Base-by-base conservation (phyloP, 164 flowering plant species). In the grape (Vitis vinifera) region DNA sequence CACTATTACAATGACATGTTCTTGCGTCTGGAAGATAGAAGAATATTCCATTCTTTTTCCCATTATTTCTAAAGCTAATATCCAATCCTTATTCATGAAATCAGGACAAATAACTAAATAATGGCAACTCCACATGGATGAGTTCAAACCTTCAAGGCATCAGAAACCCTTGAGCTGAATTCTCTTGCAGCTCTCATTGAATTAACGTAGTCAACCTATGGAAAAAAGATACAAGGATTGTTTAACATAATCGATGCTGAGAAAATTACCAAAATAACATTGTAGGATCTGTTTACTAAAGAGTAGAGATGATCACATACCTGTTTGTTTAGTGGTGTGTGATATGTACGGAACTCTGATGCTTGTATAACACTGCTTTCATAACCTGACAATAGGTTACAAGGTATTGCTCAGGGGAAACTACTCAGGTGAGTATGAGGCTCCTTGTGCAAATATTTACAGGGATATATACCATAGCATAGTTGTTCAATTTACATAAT, bases 281-380 rank as follows among this genome's bases (percentile, higher is more conserved):
- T 17, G 1, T 55, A 67, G 63, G 4, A 55, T 55, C 19, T 47
- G 8, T 19, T 13, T 6, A 3, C 47, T 16, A 55, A 61, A 66
- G 44, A 37, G 44, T 37, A 37, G 7, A 37, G 8, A 68, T 10
- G 27, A 10, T 11, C 10, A 3, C 73, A 15, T 86, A 93, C 99
- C 80, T 95, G 99, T 77, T 86, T 93, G 77, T 91, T 95, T 27
- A 93, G 89, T n/a, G 99, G 99, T 0, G 93, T 95, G 82, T 95
- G 99, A 80, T 90, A 95, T 49, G 98, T 95, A 66, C 98, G 97
- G 67, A 95, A 95, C 74, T 89, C 92, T 27, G 99, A 95, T 19
- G 99, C 94, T 63, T 17, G 72, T 56, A 89, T 86, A 27, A 84
- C 70, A 59, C 97, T 98, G 69, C 74, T 80, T 66, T 86, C 93